A percentile compares a stretch with the other conserved stretches of the same genome.
These are phyloP conservation scores for Wolfiporia cocos DNA, from an alignment of 1,284 basidiomycete species.

Conservation along the genomic window DNA sequence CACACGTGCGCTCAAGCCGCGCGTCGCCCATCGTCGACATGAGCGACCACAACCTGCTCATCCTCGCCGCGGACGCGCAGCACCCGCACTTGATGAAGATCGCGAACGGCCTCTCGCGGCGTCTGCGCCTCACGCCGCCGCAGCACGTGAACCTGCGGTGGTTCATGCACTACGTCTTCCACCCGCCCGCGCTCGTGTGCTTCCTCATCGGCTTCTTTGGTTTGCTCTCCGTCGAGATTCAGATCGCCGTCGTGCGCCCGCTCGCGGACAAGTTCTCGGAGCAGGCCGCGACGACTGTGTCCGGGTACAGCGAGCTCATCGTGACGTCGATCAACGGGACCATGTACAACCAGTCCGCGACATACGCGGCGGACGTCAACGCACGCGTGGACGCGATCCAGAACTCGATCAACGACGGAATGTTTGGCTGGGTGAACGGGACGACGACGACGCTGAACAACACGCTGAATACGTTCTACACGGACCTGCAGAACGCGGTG, in stretches of 20 bases:
- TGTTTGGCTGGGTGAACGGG: slow-evolving; percentile 94
- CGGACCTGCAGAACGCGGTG: slow-evolving; percentile 67
- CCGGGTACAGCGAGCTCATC: slow-evolving; percentile 67
- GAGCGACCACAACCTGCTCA: slow-evolving; percentile 69
- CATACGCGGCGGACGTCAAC: slow-evolving; percentile 79
- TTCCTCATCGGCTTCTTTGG: slow-evolving; percentile 90
- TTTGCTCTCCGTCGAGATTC: slow-evolving; percentile 82
- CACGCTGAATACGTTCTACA: slow-evolving; percentile 71
- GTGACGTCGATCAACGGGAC: slow-evolving; percentile 73
- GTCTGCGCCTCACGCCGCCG: slow-evolving; percentile 47
- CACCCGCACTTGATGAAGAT: slow-evolving; percentile 71
- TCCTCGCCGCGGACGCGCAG: slow-evolving; percentile 57
- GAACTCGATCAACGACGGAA: slow-evolving; percentile 72
- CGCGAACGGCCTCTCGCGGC: slow-evolving; percentile 43
- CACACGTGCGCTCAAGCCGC: slow-evolving; percentile 30
- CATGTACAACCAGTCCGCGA: slow-evolving; percentile 73
- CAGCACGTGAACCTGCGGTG: slow-evolving; percentile 66
- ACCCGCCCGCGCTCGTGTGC: slow-evolving; percentile 84
- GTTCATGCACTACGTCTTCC: slow-evolving; percentile 87
- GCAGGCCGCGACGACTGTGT: slow-evolving; percentile 51
- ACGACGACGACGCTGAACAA: slow-evolving; percentile 85
- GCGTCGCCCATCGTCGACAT: slow-evolving; percentile 49
- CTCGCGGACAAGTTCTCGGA: slow-evolving; percentile 59
- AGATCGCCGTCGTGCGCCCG: slow-evolving; percentile 72
- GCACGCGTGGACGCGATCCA: slow-evolving; percentile 63